Conservation (phyloP, 306 rosid species). For the Lablab purpureus region DNA sequence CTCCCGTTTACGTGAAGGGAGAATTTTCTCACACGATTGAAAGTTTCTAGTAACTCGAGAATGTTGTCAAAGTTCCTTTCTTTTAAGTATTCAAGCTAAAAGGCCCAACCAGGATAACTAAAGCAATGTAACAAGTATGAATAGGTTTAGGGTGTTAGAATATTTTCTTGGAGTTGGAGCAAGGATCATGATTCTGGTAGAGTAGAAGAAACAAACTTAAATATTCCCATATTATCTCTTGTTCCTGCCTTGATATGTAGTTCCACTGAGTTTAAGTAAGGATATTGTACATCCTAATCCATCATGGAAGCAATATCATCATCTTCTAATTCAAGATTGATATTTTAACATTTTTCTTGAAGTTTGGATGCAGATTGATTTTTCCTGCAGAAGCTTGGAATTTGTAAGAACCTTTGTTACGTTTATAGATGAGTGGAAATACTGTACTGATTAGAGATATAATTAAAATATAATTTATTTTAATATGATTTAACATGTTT, state of each 20-base stretch:
- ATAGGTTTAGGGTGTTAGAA: neutral
- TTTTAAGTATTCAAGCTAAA: neutral
- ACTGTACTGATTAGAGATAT: too few relatives aligned
- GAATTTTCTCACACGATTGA: neutral
- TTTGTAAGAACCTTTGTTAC: neutral
- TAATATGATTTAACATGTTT: too few relatives aligned
- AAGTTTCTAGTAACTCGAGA: neutral
- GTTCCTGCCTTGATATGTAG: neutral
- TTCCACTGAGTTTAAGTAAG: neutral
- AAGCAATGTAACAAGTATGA: neutral
- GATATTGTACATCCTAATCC: neutral
- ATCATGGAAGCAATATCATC: neutral
- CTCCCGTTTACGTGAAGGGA: neutral
- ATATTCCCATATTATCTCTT: neutral
- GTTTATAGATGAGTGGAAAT: neutral
- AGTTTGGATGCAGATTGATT: neutral
- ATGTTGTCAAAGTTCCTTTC: neutral
- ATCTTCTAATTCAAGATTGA: neutral
- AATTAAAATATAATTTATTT: too few relatives aligned
- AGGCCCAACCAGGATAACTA: neutral
- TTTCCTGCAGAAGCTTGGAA: neutral
- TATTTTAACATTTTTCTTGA: neutral
- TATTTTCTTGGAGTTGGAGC: neutral
- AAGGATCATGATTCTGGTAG: slow-evolving; percentile 3
- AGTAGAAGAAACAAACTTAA: neutral